Percentiles rank a stretch among this genome's conserved stretches.
Evolutionary conservation across 305 asterid genomes (phyloP).

Genomic region (Fraxinus sp.): DNA sequence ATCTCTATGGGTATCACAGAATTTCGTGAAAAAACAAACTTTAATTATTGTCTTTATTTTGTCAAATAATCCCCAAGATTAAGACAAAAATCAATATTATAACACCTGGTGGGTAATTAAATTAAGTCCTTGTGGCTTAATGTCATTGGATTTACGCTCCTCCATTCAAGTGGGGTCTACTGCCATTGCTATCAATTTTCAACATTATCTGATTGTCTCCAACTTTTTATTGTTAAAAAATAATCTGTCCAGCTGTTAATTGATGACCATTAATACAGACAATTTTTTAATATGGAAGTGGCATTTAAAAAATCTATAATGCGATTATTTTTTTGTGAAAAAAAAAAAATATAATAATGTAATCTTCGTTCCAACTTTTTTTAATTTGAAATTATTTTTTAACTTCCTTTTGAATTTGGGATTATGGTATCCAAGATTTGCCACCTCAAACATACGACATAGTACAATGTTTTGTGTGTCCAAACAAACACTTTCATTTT

Average conservation of each 20-base stretch:
- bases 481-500: neutral
- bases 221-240: conserved; percentile 20
- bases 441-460: conserved; percentile 36
- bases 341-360: conserved; percentile 13
- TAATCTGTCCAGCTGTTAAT: conserved; percentile 26
- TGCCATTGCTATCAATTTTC: conserved; percentile 14
- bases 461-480: conserved; percentile 41
- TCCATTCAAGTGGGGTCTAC: neutral
- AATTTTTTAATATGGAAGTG: conserved; percentile 23
- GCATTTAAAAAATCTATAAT: neutral
- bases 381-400: neutral
- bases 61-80: conserved; percentile 6
- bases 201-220: conserved; percentile 34
- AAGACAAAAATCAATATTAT: conserved; percentile 23
- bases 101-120: conserved; percentile 18
- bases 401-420: neutral
- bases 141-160: conserved; percentile 22
- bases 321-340: conserved; percentile 14
- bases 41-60: neutral
- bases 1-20: neutral
- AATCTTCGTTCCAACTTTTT: conserved; percentile 4
- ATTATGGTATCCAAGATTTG: conserved; percentile 29
- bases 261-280: conserved; percentile 29
- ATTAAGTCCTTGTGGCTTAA: conserved; percentile 30
- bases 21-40: neutral